Evolutionary conservation across 1,139 yeast species (phyloP), one percentile per base, ranked within the genome.

Genomic region (Geotrichum cucujoidarum): DNA sequence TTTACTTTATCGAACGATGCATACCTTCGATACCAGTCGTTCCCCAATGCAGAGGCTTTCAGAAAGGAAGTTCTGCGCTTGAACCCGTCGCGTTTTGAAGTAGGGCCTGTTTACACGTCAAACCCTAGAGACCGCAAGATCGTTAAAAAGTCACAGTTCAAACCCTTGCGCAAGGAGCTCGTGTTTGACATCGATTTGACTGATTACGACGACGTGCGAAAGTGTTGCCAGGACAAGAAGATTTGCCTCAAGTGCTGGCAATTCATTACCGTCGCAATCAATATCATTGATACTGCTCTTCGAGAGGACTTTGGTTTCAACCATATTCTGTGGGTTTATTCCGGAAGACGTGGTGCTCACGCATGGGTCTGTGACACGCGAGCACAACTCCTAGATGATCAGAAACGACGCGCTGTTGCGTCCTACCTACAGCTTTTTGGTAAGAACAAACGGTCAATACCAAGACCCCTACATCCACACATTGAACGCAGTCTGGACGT

Each of bases 311-410:
- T 94, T 68, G 97, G 97, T 0, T 90, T 88, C 65, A 70, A 81
- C 49, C 83, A 88, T 64, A 71, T 89, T 62, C 72, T 92, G 41
- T 92, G 98, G 98, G 96, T 92, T 2, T 92, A 88, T 63, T 88
- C 97, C 0, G 99, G 99, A 42, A 83, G 99, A 72, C 85, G 99
- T 76, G 99, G 99, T 66, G 96, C 95, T 22, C 99, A 92, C 73
- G 95, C 97, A 59, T 92, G 99, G 99, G 76, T 92, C 22, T 86
- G 96, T 66, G 98, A 94, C 63, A 68, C 77, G 47, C 71, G 90
- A 44, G 96, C 97, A 0, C 72, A 97, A 49, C 62, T 66, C 2
- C 68, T 92, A 55, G 86, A 79, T 58, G 98, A 94, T 63, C 59
- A 70, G 3, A 77, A 78, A 50, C 76, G 99, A 58, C 74, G 83